Evolutionary conservation across 192 early-diverging fungal genomes (phyloP).

Genomic region (Backusella tarrabulga): DNA sequence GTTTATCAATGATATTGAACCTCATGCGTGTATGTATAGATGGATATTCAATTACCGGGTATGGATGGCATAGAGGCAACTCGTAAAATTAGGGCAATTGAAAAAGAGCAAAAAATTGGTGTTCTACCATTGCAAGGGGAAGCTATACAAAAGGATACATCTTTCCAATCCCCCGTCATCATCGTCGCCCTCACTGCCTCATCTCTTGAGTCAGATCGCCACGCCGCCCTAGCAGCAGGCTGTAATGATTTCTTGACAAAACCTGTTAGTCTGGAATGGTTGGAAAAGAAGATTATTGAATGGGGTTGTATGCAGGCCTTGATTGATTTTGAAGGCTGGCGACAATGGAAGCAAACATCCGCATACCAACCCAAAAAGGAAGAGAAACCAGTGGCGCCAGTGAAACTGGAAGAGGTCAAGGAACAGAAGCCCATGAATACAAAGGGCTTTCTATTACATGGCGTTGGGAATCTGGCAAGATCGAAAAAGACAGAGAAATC

Average conservation of each 20-base stretch:
- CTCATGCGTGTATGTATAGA: slow-evolving; percentile 30
- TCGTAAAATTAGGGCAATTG: slow-evolving; percentile 55
- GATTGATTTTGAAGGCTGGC: slow-evolving; percentile 81
- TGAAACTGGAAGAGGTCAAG: neutral
- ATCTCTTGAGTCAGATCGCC: slow-evolving; percentile 62
- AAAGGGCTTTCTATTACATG: neutral
- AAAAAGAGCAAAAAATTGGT: slow-evolving; percentile 57
- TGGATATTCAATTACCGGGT: slow-evolving; percentile 73
- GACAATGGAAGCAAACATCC: slow-evolving; percentile 43
- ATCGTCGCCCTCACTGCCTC: slow-evolving; percentile 89
- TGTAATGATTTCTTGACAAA: slow-evolving; percentile 93
- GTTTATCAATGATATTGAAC: slow-evolving; percentile 2
- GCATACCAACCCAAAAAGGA: slow-evolving; percentile 1
- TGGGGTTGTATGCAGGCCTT: slow-evolving; percentile 94
- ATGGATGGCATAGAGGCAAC: slow-evolving; percentile 74
- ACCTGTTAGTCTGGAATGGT: slow-evolving; percentile 79
- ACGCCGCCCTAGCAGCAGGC: slow-evolving; percentile 77
- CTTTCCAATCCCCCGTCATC: slow-evolving; percentile 69
- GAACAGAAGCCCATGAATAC: neutral
- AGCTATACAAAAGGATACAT: slow-evolving; percentile 15
- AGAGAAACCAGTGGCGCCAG: neutral
- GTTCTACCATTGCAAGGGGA: slow-evolving; percentile 39
- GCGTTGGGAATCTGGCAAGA: neutral
- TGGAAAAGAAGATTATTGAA: slow-evolving; percentile 84
- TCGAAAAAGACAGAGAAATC: neutral